phyloP scores from a whole-genome alignment of 495 filamentous ascomycete genomes.

The Podospora pseudoanserina region DNA sequence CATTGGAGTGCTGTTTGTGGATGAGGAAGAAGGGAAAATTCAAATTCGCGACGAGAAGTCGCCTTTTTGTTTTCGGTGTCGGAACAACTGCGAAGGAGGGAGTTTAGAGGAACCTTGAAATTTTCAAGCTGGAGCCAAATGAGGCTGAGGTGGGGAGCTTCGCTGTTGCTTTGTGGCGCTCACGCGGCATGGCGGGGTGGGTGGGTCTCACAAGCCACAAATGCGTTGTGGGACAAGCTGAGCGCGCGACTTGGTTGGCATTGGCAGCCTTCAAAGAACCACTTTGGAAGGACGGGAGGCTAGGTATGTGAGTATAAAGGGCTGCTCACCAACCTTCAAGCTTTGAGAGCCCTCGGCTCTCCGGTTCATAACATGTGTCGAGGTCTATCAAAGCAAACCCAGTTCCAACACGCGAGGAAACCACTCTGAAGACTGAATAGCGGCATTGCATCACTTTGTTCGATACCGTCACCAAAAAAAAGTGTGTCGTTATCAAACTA shows the following conservation, averaged over 20 bases:
- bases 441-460: neutral
- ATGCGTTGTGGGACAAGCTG: neutral
- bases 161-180: neutral
- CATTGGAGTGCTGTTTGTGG: neutral
- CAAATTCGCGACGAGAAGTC: constrained; percentile 4
- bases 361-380: constrained; percentile 14
- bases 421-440: neutral
- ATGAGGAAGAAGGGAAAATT: constrained; percentile 3
- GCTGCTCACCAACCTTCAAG: constrained; percentile 20
- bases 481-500: neutral
- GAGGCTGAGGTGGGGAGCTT: neutral
- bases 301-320: constrained; percentile 20
- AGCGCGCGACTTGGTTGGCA: constrained; percentile 6
- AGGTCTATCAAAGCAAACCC: constrained; percentile 3
- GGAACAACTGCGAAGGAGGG: constrained; percentile 16
- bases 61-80: constrained; percentile 18
- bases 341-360: constrained; percentile 16
- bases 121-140: neutral
- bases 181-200: neutral
- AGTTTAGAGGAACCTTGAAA: neutral
- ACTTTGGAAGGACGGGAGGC: constrained; percentile 2
- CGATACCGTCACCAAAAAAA: neutral
- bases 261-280: constrained; percentile 11
- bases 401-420: neutral
- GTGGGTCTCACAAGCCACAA: neutral